These are phyloP conservation scores for Ampelocalamus luodianensis DNA, from an alignment of 176 grass and related monocot genomes.

Conservation along the genomic window DNA sequence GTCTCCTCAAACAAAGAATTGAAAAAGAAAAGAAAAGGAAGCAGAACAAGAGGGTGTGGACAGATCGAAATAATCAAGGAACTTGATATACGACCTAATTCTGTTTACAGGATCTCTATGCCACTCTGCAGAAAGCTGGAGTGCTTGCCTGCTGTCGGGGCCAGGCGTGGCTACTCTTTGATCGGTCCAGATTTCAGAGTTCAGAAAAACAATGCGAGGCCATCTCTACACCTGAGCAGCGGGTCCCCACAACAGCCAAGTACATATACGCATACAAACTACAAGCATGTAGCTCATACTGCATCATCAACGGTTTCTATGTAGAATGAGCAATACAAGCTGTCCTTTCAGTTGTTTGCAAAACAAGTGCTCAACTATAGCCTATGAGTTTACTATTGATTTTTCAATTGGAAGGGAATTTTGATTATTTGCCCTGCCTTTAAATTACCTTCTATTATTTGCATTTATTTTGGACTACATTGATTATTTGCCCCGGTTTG, in stretches of 20 bases:
- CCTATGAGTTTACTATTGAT: not conserved
- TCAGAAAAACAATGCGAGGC: not conserved
- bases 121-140: slow-evolving; percentile 16
- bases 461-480: no score
- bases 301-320: not conserved
- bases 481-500: no score
- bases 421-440: no score
- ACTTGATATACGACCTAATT: slow-evolving; percentile 23
- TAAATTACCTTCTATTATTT: no score
- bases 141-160: slow-evolving; percentile 8
- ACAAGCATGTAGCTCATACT: not conserved
- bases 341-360: not conserved
- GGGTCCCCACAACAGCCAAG: not conserved
- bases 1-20: not conserved
- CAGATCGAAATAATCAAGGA: not conserved
- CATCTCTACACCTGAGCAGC: not conserved
- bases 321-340: not conserved
- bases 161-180: slow-evolving; percentile 22
- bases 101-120: slow-evolving; percentile 1
- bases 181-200: slow-evolving; percentile 1
- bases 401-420: not conserved
- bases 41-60: not conserved
- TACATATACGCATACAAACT: not conserved
- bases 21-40: not conserved
- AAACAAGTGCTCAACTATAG: not conserved